Evolutionary conservation across 805 yeast genomes (phyloP), one percentile per base, ranked within the genome.

Genomic region (Metahyphopichia silvanorum): DNA sequence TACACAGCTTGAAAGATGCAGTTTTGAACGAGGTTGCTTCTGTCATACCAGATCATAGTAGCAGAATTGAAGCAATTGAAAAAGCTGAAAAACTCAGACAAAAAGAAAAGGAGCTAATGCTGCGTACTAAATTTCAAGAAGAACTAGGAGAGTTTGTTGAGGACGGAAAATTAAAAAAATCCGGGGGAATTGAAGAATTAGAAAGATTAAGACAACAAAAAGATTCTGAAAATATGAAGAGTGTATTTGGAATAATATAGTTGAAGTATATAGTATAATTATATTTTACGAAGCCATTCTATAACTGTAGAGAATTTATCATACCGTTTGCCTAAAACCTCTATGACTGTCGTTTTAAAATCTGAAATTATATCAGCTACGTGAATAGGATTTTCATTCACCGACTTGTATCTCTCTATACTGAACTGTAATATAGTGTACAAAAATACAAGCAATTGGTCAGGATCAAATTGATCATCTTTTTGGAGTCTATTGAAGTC

Each of bases 171-270:
- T 66, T 91, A 37, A 86, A 85, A 50, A 82, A 77, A 42, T 76
- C 88, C 13, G 97, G 97, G 5, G 97, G 98, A 1, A 74, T 88
- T 14, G 94, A 85, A 40, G 97, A 87, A 47, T 64, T 86, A 14
- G 98, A 91, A 46, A 67, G 86, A 38, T 44, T 69, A 30, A 68
- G 96, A 37, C 69, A 66, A 44, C 61, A 71, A 39, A 80, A 85
- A 42, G 94, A 87, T 57, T 77, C 72, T 34, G 81, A 81, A 44
- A 84, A 84, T 46, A 60, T 87, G 39, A 78, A 79, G 46, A 73
- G 57, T 38, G 49, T 57, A 4, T 53, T 61, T 33, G 66, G 67
- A 4, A 35, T 57, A 13, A 38, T 60, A 16, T 61, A 43, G 31
- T 15, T 20, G 18, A 6, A 23, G 7, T 23, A 15, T 15, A 23